Evolutionary conservation across 2,329 filamentous ascomycete genomes (phyloP), one percentile per base, ranked within the genome.

Genomic region (Claviceps paspali): DNA sequence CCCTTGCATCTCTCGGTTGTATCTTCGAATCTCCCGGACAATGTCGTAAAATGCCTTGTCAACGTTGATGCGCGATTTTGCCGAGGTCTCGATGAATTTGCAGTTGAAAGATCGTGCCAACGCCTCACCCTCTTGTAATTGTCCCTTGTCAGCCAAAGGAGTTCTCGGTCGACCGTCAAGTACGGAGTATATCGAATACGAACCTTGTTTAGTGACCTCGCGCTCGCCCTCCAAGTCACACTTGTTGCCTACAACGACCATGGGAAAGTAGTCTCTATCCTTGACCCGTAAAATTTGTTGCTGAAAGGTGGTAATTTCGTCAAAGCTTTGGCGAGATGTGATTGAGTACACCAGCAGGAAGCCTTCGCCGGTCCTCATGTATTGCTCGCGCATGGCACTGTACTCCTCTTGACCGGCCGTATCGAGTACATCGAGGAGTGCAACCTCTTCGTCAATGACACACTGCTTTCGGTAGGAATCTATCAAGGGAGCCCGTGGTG

Each of bases 401-500:
- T 96, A 98, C 67, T 98, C 91, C 65, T 98, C 91, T 63, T 98
- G 91, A 42, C 91, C 91, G 45, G 91, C 91, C 38, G 91, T 98
- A 63, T 98, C 91, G 59, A 96, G 79, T 45, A 98, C 91, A 62
- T 98, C 91, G 61, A 98, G 81, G 43, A 98, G 75, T 36, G 91
- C 91, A 49, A 95, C 86, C 65, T 98, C 91, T 52, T 96, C 91
- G 59, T 98, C 91, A 60, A 98, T 93, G 51, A 94, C 80, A 61
- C 91, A 96, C 73, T 96, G 91, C 79, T 98, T 98, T 68, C 91
- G 86, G 72, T 98, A 98, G 45, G 91, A 96, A 59, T 98, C 91
- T 98, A 59, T n/a, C 36, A n/a, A 21, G 39, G n/a, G n/a, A n/a
- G 22, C 55, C 38, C 52, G 10, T n/a, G 7, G 3, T 15, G 29